Percentiles rank a stretch among this genome's conserved stretches.
phyloP scores from a whole-genome alignment of 2,329 filamentous ascomycete species.

The Arthroderma uncinatum region DNA sequence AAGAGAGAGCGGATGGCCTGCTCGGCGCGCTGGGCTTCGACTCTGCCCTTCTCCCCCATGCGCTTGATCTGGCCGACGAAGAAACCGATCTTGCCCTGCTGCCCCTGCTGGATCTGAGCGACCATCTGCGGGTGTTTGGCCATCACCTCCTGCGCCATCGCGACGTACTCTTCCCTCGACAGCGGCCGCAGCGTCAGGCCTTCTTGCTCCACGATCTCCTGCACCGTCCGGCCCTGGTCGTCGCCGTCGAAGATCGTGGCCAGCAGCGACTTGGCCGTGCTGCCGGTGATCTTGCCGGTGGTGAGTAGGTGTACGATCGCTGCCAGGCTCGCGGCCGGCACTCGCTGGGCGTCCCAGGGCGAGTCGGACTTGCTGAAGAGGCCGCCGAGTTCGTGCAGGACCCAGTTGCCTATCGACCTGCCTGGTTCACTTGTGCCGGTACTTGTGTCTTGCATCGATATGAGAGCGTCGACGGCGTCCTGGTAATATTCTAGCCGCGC shows the following conservation, averaged over 20 bases:
- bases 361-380: constrained; percentile 45
- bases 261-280: constrained; percentile 51
- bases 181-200: constrained; percentile 46
- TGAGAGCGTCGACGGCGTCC: constrained; percentile 32
- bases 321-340: constrained; percentile 36
- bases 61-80: constrained; percentile 60
- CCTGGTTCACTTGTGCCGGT: constrained; percentile 21
- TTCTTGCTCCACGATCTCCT: constrained; percentile 46
- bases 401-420: constrained; percentile 53
- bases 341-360: constrained; percentile 29
- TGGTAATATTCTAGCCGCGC: constrained; percentile 69
- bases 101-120: constrained; percentile 48
- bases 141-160: constrained; percentile 44
- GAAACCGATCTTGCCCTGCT: constrained; percentile 55
- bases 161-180: constrained; percentile 44
- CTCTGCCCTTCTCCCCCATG: constrained; percentile 47
- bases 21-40: constrained; percentile 51
- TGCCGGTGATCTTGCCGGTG: constrained; percentile 40
- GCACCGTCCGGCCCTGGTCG: constrained; percentile 31
- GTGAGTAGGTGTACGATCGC: constrained; percentile 36
- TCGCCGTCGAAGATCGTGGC: constrained; percentile 44
- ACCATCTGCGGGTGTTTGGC: constrained; percentile 47
- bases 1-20: constrained; percentile 43
- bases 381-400: constrained; percentile 64
- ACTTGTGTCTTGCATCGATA: constrained; percentile 21